Evolutionary conservation across 1,284 basidiomycete species (phyloP).

Genomic region (Leccinum fuscescens): DNA sequence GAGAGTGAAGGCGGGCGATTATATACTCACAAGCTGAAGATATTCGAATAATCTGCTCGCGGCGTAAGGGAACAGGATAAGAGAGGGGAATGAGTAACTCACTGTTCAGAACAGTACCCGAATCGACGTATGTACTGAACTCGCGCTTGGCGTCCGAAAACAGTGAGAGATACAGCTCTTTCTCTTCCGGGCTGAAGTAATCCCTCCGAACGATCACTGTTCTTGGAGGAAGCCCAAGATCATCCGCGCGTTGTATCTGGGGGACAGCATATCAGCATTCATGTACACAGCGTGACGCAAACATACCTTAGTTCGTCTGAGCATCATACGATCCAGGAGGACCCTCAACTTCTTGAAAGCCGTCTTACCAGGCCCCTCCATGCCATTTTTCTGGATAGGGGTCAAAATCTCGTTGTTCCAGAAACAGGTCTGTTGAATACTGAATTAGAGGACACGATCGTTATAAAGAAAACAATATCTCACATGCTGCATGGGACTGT

Average conservation of each 20-base stretch:
- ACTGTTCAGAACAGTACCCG: slow-evolving; percentile 93
- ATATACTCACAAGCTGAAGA: slow-evolving; percentile 73
- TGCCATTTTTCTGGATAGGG: slow-evolving; percentile 85
- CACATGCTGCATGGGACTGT: slow-evolving; percentile 93
- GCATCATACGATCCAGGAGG: slow-evolving; percentile 94
- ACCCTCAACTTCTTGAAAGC: slow-evolving; percentile 92
- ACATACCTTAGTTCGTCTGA: slow-evolving; percentile 76
- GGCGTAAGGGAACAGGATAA: slow-evolving; percentile 7
- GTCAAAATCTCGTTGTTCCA: slow-evolving; percentile 95
- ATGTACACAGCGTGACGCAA: not conserved
- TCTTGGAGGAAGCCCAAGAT: slow-evolving; percentile 94
- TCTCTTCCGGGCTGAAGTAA: slow-evolving; percentile 95
- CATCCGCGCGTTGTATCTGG: slow-evolving; percentile 95
- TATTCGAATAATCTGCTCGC: slow-evolving; percentile 85
- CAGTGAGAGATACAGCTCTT: slow-evolving; percentile 90
- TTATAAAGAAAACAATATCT: slow-evolving; percentile 24
- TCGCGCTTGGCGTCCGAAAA: slow-evolving; percentile 92
- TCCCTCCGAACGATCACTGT: slow-evolving; percentile 89
- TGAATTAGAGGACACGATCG: slow-evolving; percentile 5
- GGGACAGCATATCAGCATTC: slow-evolving; percentile 33
- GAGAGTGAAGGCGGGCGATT: not conserved
- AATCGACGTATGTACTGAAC: slow-evolving; percentile 88
- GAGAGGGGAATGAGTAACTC: slow-evolving; percentile 33
- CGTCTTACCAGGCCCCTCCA: slow-evolving; percentile 68
- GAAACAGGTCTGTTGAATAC: slow-evolving; percentile 61